A percentile compares a stretch with the other conserved stretches of the same genome.
phyloP scores from a whole-genome alignment of 2,329 filamentous ascomycete genomes.

The Fusarium sp. region DNA sequence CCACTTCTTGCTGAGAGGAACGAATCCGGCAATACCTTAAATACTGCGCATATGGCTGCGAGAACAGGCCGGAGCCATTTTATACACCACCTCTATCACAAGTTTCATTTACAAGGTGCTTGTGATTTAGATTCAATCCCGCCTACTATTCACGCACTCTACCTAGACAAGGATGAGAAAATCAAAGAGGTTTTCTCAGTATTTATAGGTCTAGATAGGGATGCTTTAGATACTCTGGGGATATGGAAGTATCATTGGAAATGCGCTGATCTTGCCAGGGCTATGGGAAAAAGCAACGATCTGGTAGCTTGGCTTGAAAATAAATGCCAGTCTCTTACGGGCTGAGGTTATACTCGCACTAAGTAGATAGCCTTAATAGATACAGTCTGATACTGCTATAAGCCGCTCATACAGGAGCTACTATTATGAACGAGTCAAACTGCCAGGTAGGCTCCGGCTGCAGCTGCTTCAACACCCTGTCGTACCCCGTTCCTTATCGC shows the following conservation, averaged over 20 bases:
- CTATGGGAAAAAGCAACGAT: no score
- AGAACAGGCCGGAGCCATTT: neutral
- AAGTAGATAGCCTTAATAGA: neutral
- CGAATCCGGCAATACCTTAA: neutral
- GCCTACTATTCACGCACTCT: neutral
- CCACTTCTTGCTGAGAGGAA: neutral
- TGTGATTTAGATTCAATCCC: neutral
- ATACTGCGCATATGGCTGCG: neutral
- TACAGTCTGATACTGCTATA: neutral
- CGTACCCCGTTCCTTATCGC: neutral
- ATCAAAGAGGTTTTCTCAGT: neutral
- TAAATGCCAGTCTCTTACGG: neutral
- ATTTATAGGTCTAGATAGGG: neutral
- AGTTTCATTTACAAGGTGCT: neutral
- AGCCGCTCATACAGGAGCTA: no score
- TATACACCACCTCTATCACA: neutral
- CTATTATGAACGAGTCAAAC: no score
- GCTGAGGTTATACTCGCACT: neutral
- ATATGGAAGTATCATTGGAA: neutral
- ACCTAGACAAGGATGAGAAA: neutral
- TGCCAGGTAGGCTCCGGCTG: neutral
- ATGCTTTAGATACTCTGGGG: neutral
- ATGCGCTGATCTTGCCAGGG: no score
- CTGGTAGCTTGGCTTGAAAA: neutral
- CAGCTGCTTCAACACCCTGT: neutral